phyloP scores from a whole-genome alignment of 1,284 basidiomycete genomes.

The Amylostereum areolatum region DNA sequence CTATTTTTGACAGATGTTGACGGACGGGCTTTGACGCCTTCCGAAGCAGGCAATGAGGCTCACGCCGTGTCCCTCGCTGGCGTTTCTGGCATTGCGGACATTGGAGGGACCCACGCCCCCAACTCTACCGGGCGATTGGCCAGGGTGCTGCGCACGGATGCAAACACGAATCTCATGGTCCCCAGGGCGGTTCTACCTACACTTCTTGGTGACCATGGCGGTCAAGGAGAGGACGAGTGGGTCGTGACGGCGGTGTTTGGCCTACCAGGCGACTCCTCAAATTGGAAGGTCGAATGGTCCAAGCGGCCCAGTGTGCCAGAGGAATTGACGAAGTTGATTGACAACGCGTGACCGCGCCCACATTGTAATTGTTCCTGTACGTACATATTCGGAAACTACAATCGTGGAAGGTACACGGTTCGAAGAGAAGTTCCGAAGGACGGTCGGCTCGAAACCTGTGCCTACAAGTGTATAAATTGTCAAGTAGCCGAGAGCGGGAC shows the following conservation, averaged over 20 bases:
- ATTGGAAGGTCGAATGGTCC: conserved; percentile 50
- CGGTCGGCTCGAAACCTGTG: no score
- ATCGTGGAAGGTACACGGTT: no score
- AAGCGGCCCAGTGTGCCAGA: conserved; percentile 43
- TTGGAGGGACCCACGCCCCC: conserved; percentile 20
- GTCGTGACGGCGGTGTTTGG: conserved; percentile 69
- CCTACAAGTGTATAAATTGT: no score
- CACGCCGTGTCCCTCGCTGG: conserved; percentile 58
- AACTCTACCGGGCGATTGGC: conserved; percentile 29
- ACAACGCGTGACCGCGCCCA: no score
- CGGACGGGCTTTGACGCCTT: conserved; percentile 41
- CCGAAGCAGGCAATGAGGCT: conserved; percentile 36
- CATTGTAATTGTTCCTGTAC: no score
- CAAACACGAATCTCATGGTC: conserved; percentile 69
- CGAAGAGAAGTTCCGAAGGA: no score
- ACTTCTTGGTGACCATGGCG: conserved; percentile 43
- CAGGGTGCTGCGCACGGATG: conserved; percentile 58
- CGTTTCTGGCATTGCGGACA: conserved; percentile 55
- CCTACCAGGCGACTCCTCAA: conserved; percentile 39
- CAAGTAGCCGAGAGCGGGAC: no score
- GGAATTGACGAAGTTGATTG: conserved; percentile 13
- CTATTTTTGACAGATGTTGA: conserved; percentile 45
- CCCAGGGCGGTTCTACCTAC: conserved; percentile 65
- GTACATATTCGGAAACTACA: no score
- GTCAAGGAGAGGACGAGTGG: conserved; percentile 42